Evolutionary conservation across 176 grass and related monocot genomes (phyloP).

Genomic region (Zoysia pacifica): DNA sequence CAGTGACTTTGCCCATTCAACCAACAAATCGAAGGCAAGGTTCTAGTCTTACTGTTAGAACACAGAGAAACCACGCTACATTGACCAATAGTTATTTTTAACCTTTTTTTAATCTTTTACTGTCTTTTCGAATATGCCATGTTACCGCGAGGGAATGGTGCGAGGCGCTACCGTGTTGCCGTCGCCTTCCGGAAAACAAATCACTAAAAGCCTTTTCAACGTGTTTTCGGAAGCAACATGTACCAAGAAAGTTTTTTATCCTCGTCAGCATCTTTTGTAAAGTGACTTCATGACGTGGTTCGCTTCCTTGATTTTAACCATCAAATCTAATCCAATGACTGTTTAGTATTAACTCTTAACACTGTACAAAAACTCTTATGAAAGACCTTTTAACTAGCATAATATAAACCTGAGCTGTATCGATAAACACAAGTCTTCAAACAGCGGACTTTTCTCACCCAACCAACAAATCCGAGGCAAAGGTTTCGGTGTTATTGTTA

Average conservation of each 20-base stretch:
- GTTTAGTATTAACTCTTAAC: too few species aligned
- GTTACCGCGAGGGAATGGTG: neutral
- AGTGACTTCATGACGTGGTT: neutral
- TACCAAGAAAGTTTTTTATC: slow-evolving; percentile 5
- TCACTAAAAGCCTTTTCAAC: neutral
- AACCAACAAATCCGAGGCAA: too few species aligned
- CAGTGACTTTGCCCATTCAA: neutral
- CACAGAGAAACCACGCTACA: slow-evolving; percentile 23
- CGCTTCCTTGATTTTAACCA: too few species aligned
- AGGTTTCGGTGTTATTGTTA: too few species aligned
- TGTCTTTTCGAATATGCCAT: neutral
- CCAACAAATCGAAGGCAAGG: neutral
- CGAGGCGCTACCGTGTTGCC: neutral
- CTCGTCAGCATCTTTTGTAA: neutral
- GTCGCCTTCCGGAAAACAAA: neutral
- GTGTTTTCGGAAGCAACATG: neutral
- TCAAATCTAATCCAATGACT: too few species aligned
- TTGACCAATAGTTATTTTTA: neutral
- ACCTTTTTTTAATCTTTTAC: neutral
- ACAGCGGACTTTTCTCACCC: too few species aligned
- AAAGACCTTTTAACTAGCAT: too few species aligned
- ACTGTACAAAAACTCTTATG: too few species aligned
- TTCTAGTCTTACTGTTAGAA: neutral
- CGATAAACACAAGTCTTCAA: too few species aligned
- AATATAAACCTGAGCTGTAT: too few species aligned